Base-by-base conservation (phyloP, 2,329 filamentous ascomycete genomes). In the Neofusicoccum umdonicola region DNA sequence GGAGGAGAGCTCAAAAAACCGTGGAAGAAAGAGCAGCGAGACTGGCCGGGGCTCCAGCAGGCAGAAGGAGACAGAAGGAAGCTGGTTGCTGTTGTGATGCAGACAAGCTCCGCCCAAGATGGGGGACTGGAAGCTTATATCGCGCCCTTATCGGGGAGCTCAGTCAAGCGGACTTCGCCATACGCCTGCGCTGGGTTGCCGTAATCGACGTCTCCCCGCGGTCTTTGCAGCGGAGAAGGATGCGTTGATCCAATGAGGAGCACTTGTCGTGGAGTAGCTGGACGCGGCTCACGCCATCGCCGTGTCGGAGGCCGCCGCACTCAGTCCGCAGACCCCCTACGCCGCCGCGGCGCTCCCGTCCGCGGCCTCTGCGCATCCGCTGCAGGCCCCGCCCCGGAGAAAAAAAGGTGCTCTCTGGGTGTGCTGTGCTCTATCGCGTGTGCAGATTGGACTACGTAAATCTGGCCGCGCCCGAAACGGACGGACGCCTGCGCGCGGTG, bases 301-400 rank as follows among this genome's bases (percentile, higher is more conserved):
- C 17, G 42, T 64, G 22, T 64, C 62, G 62, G 62, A 64, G 62
- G 52, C 52, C 62, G 62, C 62, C 62, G 62, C 62, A 50, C 62
- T 64, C 62, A 64, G 62, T 50, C 17, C 39, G 61, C 50, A 45
- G 34, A 54, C 48, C 61, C 61, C 61, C 61, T 63, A 54, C 48
- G 51, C 61, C 31, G 50, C 31, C n/a, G 62, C 58, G 3, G 67
- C 68, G 54, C 73, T 70, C 67, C 67, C 73, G 45, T 66, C 67
- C 63, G 71, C 69, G 15, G 15, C 13, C 54, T 17, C 34, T 76
- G 77, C 66, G 74, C 15, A 51, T 15, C n/a, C 54, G 39, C 54
- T 45, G 39, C 54, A 35, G 39, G 31, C 56, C 56, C 56, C 41
- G 56, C 41, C 9, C n/a, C 56, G 56, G 56, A 45, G 50, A 13